Conservation (phyloP, 768 basidiomycete species). For the Crassisporium funariophilum region DNA sequence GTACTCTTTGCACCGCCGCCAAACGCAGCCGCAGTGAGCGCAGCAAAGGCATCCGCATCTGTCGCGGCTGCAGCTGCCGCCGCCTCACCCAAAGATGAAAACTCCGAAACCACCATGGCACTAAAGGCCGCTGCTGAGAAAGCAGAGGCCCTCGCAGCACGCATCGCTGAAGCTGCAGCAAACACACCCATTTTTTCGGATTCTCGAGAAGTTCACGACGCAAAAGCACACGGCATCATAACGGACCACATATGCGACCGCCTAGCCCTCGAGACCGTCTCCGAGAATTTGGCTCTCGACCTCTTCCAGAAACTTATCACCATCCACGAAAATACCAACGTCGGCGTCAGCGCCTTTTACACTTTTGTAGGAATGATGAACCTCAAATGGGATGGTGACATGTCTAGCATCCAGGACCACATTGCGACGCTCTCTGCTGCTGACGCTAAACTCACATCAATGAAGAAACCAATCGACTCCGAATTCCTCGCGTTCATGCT, state of each 20-base stretch:
- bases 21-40: too few species aligned
- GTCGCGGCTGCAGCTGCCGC: too few species aligned
- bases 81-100: too few species aligned
- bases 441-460: conserved; percentile 9
- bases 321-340: conserved; percentile 11
- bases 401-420: conserved; percentile 4
- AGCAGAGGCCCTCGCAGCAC: too few species aligned
- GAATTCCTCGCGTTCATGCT: conserved; percentile 12
- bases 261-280: conserved; percentile 7
- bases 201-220: conserved; percentile 1
- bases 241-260: conserved; percentile 10
- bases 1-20: too few species aligned
- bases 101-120: too few species aligned
- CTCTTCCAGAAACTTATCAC: conserved; percentile 8
- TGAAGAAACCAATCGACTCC: conserved; percentile 11
- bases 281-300: too few species aligned
- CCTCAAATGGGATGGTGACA: conserved; percentile 10
- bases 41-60: too few species aligned
- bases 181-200: not conserved
- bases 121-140: too few species aligned
- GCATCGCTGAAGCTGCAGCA: too few species aligned
- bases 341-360: conserved; percentile 12
- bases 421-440: conserved; percentile 7
- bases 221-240: conserved; percentile 14
- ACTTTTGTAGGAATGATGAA: conserved; percentile 7